These are phyloP conservation scores for Salix arbutifolia DNA, from an alignment of 345 rosid genomes.

Conservation along the genomic window DNA sequence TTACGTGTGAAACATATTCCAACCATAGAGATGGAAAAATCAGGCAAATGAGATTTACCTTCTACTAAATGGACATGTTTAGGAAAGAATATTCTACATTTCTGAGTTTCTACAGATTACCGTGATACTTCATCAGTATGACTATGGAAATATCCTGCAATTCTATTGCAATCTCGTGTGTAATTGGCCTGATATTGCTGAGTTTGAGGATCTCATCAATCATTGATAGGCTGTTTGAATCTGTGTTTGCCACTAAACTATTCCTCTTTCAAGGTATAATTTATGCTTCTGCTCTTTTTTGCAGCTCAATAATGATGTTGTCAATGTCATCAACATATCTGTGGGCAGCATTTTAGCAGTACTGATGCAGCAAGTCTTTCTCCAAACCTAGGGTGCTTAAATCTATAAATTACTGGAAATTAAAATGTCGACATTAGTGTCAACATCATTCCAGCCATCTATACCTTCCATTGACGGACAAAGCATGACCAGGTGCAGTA, in stretches of 20 bases:
- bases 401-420: not conserved
- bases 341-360: constrained; percentile 82
- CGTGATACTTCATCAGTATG: not conserved
- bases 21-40: not conserved
- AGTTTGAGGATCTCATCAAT: not conserved
- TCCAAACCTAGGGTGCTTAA: not conserved
- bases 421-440: not conserved
- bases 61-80: too few relatives aligned
- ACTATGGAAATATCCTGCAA: not conserved
- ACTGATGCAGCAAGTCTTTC: constrained; percentile 34
- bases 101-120: not conserved
- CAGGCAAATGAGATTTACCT: not conserved
- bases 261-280: not conserved
- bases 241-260: not conserved
- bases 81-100: not conserved
- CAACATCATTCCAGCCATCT: not conserved
- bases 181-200: not conserved
- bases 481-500: not conserved
- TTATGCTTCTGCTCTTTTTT: constrained; percentile 13
- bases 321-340: constrained; percentile 83
- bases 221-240: not conserved
- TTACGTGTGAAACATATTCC: not conserved
- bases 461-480: not conserved
- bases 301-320: constrained; percentile 94
- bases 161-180: not conserved